phyloP scores from a whole-genome alignment of 2,329 filamentous ascomycete genomes.

The Xenoacremonium recifei region DNA sequence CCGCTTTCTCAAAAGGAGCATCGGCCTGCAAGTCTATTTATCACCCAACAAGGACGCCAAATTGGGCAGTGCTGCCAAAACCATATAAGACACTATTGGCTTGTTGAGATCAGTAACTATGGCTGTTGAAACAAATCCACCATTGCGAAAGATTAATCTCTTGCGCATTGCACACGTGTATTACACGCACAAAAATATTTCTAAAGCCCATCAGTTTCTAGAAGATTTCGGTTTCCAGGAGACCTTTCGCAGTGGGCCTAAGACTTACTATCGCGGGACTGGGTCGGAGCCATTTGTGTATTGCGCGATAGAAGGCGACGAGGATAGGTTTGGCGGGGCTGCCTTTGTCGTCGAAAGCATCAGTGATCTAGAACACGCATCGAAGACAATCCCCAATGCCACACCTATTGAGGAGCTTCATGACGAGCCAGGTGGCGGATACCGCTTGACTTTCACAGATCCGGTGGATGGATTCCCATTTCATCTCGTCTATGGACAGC shows the following conservation, averaged over 20 bases:
- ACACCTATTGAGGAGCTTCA: conserved; percentile 45
- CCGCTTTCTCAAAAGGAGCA: too few species aligned
- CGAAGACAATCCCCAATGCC: conserved; percentile 44
- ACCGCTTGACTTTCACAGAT: conserved; percentile 50
- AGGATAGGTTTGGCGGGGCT: conserved; percentile 54
- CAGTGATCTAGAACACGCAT: conserved; percentile 52
- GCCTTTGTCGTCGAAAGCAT: conserved; percentile 57
- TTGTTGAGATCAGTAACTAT: too few species aligned
- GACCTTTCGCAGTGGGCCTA: conserved; percentile 36
- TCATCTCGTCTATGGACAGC: conserved; percentile 57
- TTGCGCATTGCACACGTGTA: conserved; percentile 39
- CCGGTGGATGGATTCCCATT: conserved; percentile 56
- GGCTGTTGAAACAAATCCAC: too few species aligned
- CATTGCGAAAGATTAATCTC: background rate
- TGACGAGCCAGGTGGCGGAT: conserved; percentile 52
- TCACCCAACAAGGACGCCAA: too few species aligned
- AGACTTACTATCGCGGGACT: conserved; percentile 60
- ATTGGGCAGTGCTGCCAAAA: too few species aligned
- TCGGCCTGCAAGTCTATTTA: too few species aligned
- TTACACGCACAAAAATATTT: conserved; percentile 47
- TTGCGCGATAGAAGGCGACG: conserved; percentile 46
- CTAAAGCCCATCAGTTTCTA: conserved; percentile 40
- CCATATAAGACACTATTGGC: too few species aligned
- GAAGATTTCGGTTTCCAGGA: conserved; percentile 48
- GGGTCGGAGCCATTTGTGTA: conserved; percentile 59